A percentile compares a stretch with the other conserved stretches of the same genome.
Evolutionary conservation across 257 asterid genomes (phyloP).

Genomic region (Schizonepeta tenuifolia): DNA sequence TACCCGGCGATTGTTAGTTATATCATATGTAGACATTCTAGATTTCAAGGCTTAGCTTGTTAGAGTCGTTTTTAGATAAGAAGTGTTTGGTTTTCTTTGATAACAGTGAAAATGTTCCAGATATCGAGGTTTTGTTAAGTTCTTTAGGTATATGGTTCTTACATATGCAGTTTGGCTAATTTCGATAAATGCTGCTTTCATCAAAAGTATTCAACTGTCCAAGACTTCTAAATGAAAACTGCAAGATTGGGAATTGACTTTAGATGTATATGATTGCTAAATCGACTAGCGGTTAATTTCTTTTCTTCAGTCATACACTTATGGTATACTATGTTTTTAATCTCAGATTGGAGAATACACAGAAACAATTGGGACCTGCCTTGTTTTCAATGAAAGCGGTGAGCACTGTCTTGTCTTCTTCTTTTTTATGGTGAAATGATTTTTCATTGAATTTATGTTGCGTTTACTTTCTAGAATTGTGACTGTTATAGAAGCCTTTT

Average conservation of each 20-base stretch:
- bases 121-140: not conserved
- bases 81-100: constrained; percentile 18
- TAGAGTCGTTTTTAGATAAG: not conserved
- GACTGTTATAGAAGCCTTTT: not conserved
- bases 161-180: not conserved
- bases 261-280: not conserved
- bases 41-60: not conserved
- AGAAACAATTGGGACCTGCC: constrained; percentile 90
- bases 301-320: not conserved
- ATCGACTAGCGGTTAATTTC: not conserved
- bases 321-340: not conserved
- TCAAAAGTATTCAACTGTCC: not conserved
- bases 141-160: not conserved
- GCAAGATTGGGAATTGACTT: constrained; percentile 16
- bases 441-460: not conserved
- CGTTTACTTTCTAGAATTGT: not conserved
- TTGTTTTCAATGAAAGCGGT: constrained; percentile 77
- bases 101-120: not conserved
- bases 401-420: constrained; percentile 37
- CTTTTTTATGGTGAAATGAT: not conserved
- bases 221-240: constrained; percentile 2
- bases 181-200: not conserved
- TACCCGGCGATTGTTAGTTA: too few relatives aligned
- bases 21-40: not conserved
- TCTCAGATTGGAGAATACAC: constrained; percentile 80